Base-by-base conservation (phyloP, 2,329 filamentous ascomycete species). In the Parasarocladium wereldwijsianum region DNA sequence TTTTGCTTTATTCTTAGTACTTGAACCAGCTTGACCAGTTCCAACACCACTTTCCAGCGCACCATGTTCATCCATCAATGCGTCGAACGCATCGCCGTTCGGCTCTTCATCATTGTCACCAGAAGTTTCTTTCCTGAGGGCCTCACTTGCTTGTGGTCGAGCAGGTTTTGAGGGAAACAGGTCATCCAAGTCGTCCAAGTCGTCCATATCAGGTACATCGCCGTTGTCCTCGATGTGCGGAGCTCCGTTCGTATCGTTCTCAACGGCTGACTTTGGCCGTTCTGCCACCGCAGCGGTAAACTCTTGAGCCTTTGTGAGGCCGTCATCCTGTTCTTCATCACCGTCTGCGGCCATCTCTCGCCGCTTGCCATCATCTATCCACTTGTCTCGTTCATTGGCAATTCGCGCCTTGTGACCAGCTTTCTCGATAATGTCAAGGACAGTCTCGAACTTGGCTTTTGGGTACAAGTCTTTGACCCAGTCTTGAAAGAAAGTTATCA, bases 401-500 rank as follows among this genome's bases (percentile, higher is more conserved):
- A 96, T 66, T 10, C 66, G 63, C 47, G 81, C 86, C 43, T 78
- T 83, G 53, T 94, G 90, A 2, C 90, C 90, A 1, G 84, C 64
- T 54, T 93, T 94, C 51, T 98, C 90, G 3, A 96, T 82, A 61
- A 96, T 93, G 22, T 66, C 60, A 6, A 96, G 60, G 3, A 81
- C 90, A 45, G 98, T 90, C 27, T 81, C 69, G 45, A 98, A 98
- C 45, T 85, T 87, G 5, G 87, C 90, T 46, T 92, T 85, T 9
- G 90, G 90, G 46, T 86, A 98, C 9, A 98, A 63, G 46, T 94
- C 85, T 53, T 98, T 87, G 2, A 98, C 77, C 90, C 90, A 98
- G 33, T 93, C 55, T 50, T 96, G 90, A 49, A 96, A 98, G 49
- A 92, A 82, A 15, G 81, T 83, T 27, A 98, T 64, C 15, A 98